A percentile compares a stretch with the other conserved stretches of the same genome.
phyloP scores from a whole-genome alignment of 352 stramenopile species.

The Phytopythium delawarense region DNA sequence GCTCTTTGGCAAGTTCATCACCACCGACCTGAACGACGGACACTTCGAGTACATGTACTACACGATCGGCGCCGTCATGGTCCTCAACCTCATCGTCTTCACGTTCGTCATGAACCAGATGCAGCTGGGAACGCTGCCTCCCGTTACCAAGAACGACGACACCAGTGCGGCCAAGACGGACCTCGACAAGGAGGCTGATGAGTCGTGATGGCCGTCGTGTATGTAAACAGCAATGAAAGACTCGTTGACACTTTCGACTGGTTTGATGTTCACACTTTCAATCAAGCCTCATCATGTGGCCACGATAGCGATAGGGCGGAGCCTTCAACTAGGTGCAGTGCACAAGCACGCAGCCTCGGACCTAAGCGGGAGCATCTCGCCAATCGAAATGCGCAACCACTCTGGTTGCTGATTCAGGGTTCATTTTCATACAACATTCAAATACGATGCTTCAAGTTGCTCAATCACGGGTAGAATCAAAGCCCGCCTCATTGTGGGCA shows the following conservation, averaged over 20 bases:
- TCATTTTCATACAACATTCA: no score
- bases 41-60: conserved; percentile 48
- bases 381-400: background rate
- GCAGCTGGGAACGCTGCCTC: conserved; percentile 25
- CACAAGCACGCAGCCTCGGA: background rate
- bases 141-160: background rate
- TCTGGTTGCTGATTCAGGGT: conserved; percentile 3
- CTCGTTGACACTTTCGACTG: no score
- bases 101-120: conserved; percentile 30
- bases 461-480: background rate
- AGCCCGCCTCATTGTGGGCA: background rate
- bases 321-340: no score
- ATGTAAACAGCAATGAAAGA: no score
- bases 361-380: background rate
- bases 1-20: conserved; percentile 55
- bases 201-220: no score
- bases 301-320: no score
- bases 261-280: no score
- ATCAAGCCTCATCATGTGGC: no score
- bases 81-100: conserved; percentile 29
- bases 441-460: background rate
- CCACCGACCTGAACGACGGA: conserved; percentile 39
- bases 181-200: background rate
- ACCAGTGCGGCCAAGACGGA: conserved; percentile 86
- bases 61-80: conserved; percentile 26